Evolutionary conservation across 257 asterid species (phyloP), one percentile per base, ranked within the genome.

Genomic region (Ehretia macrophylla): DNA sequence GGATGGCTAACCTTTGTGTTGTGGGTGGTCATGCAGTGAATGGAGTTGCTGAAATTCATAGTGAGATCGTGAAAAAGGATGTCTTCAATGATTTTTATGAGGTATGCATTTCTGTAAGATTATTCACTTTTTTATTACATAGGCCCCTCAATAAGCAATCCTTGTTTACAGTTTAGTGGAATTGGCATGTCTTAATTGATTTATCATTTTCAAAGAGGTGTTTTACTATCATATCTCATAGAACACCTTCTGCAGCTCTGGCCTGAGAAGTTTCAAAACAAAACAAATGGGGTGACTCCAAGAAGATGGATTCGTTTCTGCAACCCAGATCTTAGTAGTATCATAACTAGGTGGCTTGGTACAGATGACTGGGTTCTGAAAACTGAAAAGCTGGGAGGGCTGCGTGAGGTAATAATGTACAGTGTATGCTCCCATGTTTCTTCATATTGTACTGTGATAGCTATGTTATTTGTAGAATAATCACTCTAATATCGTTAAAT

Each of bases 261-360:
- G 94, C 96, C 96, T 32, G 78, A 81, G 68, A 87, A 87, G 73
- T 87, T 87, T 68, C 91, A 85, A 69, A 87, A 87, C 69, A 87
- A 87, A 72, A 87, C 96, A 63, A 87, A 87, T 66, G 96, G 96
- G 59, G 96, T 87, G 68, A 87, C 96, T 39, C 94, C 96, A 51
- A 76, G 96, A 78, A 83, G 96, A 74, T 87, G 96, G 96, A 77
- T 87, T 69, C 75, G 69, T 17, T 87, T 85, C 76, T 87, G 96
- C 78, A 87, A 87, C 67, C 91, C 91, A 51, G 74, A 77, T 67
- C 81, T 87, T 45, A 85, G 94, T 68, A 44, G 71, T 37, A 81
- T 85, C 56, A 75, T 87, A 60, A 83, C 91, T 19, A 85, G 83
- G 75, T 87, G 96, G 96, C 81, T 67, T 73, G 96, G 87, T 47